Base-by-base conservation (phyloP, 148 eudicot species). In the Beta vulgaris region DNA sequence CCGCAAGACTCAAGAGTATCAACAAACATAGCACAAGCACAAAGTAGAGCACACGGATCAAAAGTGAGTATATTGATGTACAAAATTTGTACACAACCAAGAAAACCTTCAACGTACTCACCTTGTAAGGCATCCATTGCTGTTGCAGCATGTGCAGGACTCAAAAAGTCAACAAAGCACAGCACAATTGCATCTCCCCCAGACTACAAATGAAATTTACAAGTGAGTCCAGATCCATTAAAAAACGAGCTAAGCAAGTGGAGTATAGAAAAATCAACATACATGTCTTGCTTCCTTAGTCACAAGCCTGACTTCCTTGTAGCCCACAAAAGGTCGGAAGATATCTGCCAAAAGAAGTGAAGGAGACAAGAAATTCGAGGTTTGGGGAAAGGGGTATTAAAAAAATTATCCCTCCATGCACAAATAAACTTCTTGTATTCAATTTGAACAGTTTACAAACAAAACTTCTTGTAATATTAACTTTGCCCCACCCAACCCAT, bases 251-350 rank as follows among this genome's bases (percentile, higher is more conserved):
- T 10, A 69, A 44, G 42, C 43, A 36, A 58, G 9, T 7, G 28
- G 26, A 31, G 42, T 23, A 64, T 3, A 16, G 32, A 58, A 68
- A 3, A 68, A 42, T 19, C 3, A 63, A 46, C 74, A 73, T 86
- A 89, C 96, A 86, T 84, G 93, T 86, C 89, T 89, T 42, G 96
- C 85, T 70, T 87, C 98, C 84, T 93, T 93, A 53, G 86, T 86
- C 69, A 93, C 96, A 70, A 93, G 88, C 77, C 96, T 87, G 75
- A 89, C 96, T 83, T 93, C 98, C 78, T 87, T 89, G 84, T 91
- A 90, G 69, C 98, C 96, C 32, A 87, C 86, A 82, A 93, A 93
- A 71, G 96, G 98, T 37, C 98, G 96, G 70, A 93, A 90, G 72
- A 93, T 87, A 82, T 93, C 98, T 93, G 77, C 82, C 76, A 80